Percentiles rank a stretch among this genome's conserved stretches.
These are phyloP conservation scores for Cytauxzoon felis DNA, from an alignment of 169 alveolate genomes.

Conservation along the genomic window DNA sequence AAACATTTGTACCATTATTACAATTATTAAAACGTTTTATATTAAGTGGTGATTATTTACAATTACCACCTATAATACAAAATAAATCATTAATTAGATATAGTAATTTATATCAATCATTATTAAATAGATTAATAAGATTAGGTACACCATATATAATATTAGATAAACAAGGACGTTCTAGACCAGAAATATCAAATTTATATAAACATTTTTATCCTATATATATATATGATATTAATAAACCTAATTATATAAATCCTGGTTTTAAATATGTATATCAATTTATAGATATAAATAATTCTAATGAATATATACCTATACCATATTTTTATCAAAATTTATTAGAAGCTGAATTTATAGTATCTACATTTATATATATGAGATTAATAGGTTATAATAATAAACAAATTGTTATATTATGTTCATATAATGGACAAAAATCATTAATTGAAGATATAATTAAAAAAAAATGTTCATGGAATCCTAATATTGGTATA, in stretches of 20 bases:
- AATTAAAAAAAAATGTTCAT: slow-evolving; percentile 71
- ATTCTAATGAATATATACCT: slow-evolving; percentile 85
- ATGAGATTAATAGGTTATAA: slow-evolving; percentile 88
- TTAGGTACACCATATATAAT: slow-evolving; percentile 77
- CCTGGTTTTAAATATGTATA: slow-evolving; percentile 74
- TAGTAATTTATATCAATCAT: slow-evolving; percentile 82
- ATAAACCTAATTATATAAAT: too few species aligned
- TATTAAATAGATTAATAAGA: slow-evolving; percentile 78
- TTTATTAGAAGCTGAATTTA: slow-evolving; percentile 89
- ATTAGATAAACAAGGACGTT: slow-evolving; percentile 85
- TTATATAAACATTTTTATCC: slow-evolving; percentile 84
- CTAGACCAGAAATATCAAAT: slow-evolving; percentile 82
- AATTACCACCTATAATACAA: slow-evolving; percentile 90
- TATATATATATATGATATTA: background rate
- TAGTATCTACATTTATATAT: slow-evolving; percentile 87
- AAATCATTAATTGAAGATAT: slow-evolving; percentile 83
- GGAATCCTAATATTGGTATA: slow-evolving; percentile 75
- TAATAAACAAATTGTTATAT: slow-evolving; percentile 75
- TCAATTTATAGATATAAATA: slow-evolving; percentile 79
- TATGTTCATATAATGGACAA: slow-evolving; percentile 92
- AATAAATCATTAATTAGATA: slow-evolving; percentile 72
- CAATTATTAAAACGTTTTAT: slow-evolving; percentile 82
- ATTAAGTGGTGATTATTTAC: slow-evolving; percentile 90
- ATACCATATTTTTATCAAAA: slow-evolving; percentile 87
- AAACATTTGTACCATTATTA: slow-evolving; percentile 87